Base-by-base conservation (phyloP, 108 stramenopile species). In the Epipyxis sp. region DNA sequence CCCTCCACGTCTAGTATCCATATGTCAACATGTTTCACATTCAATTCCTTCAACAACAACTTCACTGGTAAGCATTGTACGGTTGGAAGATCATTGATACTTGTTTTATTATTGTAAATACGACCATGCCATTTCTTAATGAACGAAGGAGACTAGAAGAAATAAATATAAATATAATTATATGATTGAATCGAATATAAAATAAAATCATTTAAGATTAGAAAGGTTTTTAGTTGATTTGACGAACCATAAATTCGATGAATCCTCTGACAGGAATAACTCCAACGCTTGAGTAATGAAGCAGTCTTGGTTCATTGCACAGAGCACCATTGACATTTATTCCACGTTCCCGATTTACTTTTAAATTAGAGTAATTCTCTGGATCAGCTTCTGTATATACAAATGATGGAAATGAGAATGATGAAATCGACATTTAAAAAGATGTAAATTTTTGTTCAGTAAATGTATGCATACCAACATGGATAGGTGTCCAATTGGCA, bases 121-220 rank as follows among this genome's bases (percentile, higher is more conserved):
- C 13, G 44, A 13, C 50, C 50, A 74, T 74, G 71, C 71, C 71
- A 74, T 42, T 74, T 74, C 50, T 57, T 46, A 25, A 74, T 3
- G 71, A 74, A 74, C 41, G 71, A 46, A 54, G 71, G 71, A 34
- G 71, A 74, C n/a, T n/a, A n/a, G n/a, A n/a, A n/a, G n/a, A n/a
- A n/a, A n/a, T n/a, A n/a, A n/a, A n/a, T n/a, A n/a, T n/a, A n/a
- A n/a, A n/a, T n/a, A n/a, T n/a, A n/a, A n/a, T n/a, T n/a, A n/a
- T n/a, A n/a, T n/a, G n/a, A n/a, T n/a, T n/a, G n/a, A n/a, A n/a
- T n/a, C n/a, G n/a, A n/a, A n/a, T n/a, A n/a, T n/a, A n/a, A n/a
- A n/a, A n/a, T n/a, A n/a, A n/a, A n/a, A n/a, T n/a, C n/a, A n/a
- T n/a, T n/a, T n/a, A n/a, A n/a, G n/a, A n/a, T n/a, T n/a, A n/a